phyloP scores from a whole-genome alignment of 2,329 filamentous ascomycete genomes.

The Tolypocladium endophyticum region DNA sequence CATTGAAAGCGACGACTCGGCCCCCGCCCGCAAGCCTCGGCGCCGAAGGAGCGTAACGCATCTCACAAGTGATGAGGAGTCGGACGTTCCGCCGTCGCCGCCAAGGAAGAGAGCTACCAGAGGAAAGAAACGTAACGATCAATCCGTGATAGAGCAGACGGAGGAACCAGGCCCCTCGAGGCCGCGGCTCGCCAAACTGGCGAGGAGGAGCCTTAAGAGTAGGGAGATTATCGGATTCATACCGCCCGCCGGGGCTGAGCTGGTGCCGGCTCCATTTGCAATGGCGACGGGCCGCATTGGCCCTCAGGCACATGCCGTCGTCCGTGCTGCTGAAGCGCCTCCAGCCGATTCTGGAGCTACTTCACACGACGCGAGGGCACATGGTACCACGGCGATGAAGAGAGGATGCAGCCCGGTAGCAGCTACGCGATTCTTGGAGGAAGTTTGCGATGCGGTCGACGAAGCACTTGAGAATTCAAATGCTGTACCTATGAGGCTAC shows the following conservation, averaged over 20 bases:
- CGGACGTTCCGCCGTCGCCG: neutral
- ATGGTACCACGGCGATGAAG: neutral
- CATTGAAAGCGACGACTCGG: neutral
- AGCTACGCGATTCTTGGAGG: neutral
- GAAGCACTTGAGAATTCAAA: neutral
- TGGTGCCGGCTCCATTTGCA: constrained; percentile 8
- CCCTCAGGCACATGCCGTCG: neutral
- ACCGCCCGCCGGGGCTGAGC: constrained; percentile 7
- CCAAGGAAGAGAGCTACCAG: neutral
- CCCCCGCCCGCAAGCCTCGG: neutral
- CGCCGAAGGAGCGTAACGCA: neutral
- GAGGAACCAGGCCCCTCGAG: constrained; percentile 3
- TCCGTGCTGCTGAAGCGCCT: neutral
- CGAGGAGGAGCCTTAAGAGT: constrained; percentile 32
- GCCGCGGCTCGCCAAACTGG: constrained; percentile 28
- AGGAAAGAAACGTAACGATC: neutral
- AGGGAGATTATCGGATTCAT: constrained; percentile 35
- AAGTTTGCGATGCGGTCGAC: neutral
- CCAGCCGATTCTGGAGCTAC: neutral
- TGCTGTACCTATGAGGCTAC: neutral
- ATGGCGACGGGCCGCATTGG: constrained; percentile 5
- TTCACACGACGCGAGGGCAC: neutral
- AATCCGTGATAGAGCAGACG: neutral
- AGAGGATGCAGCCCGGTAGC: neutral
- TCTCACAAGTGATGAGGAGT: constrained; percentile 2